Evolutionary conservation across 169 alveolate species (phyloP).

Genomic region (Theileria luwenshuni): DNA sequence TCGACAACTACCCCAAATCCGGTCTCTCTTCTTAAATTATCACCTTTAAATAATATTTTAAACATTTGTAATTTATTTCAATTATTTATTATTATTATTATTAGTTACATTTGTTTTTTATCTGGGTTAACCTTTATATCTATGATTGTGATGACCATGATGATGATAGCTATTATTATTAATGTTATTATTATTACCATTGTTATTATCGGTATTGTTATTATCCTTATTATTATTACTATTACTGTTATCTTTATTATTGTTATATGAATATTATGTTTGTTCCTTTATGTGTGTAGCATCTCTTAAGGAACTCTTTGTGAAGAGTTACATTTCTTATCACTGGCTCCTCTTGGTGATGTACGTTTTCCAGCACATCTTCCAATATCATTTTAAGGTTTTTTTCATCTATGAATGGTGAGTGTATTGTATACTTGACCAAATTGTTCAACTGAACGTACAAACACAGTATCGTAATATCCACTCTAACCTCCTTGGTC

Average conservation of each 20-base stretch:
- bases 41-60: too few relatives aligned
- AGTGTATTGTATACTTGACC: constrained; percentile 2
- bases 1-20: constrained; percentile 8
- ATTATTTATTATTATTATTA: too few relatives aligned
- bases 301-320: constrained; percentile 3
- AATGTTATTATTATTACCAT: too few relatives aligned
- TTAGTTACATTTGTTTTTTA: too few relatives aligned
- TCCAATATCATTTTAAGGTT: neutral
- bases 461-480: constrained; percentile 9
- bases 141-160: too few relatives aligned
- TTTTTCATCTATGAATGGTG: constrained; percentile 8
- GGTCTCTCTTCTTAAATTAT: too few relatives aligned
- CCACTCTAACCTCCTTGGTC: neutral
- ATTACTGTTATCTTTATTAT: neutral
- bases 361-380: neutral
- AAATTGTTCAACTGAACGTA: neutral
- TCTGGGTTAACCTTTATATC: too few relatives aligned
- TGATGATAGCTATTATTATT: too few relatives aligned
- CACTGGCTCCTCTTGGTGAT: neutral
- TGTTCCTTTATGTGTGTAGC: neutral
- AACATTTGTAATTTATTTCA: too few relatives aligned
- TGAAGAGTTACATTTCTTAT: neutral
- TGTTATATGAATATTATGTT: constrained; percentile 3
- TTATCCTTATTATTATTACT: neutral
- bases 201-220: too few relatives aligned